Conservation (phyloP, 768 basidiomycete genomes). For the Lentinus tigrinus region DNA sequence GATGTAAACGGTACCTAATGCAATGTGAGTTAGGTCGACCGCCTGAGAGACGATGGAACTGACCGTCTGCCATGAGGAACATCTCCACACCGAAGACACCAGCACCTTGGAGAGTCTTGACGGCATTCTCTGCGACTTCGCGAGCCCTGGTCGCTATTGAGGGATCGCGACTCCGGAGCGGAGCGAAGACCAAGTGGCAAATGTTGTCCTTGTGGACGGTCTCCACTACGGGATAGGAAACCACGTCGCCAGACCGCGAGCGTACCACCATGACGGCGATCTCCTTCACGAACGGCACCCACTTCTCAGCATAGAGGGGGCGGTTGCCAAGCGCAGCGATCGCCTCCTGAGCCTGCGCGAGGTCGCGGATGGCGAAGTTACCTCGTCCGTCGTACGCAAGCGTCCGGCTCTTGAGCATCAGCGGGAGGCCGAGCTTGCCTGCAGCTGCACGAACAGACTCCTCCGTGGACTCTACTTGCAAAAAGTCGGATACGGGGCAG, state of each 20-base stretch:
- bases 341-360: slow-evolving; percentile 49
- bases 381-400: slow-evolving; percentile 96
- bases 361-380: slow-evolving; percentile 72
- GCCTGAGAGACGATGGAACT: slow-evolving; percentile 17
- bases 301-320: slow-evolving; percentile 90
- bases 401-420: slow-evolving; percentile 96
- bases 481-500: slow-evolving; percentile 58
- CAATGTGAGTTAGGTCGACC: slow-evolving; percentile 27
- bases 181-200: slow-evolving; percentile 90
- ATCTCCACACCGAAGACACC: slow-evolving; percentile 98
- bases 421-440: slow-evolving; percentile 68
- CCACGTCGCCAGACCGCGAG: slow-evolving; percentile 66
- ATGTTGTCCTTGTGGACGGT: slow-evolving; percentile 94
- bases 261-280: slow-evolving; percentile 98
- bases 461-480: slow-evolving; percentile 52
- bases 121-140: slow-evolving; percentile 74
- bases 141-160: slow-evolving; percentile 60
- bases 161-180: slow-evolving; percentile 63
- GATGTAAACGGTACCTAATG: slow-evolving; percentile 63
- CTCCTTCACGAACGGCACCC: slow-evolving; percentile 86
- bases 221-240: slow-evolving; percentile 89
- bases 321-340: slow-evolving; percentile 62
- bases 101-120: slow-evolving; percentile 78
- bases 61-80: slow-evolving; percentile 90
- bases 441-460: slow-evolving; percentile 54